A percentile compares a stretch with the other conserved stretches of the same genome.
phyloP scores from a whole-genome alignment of 1,284 basidiomycete genomes.

The Apiotrichum veenhuisii region DNA sequence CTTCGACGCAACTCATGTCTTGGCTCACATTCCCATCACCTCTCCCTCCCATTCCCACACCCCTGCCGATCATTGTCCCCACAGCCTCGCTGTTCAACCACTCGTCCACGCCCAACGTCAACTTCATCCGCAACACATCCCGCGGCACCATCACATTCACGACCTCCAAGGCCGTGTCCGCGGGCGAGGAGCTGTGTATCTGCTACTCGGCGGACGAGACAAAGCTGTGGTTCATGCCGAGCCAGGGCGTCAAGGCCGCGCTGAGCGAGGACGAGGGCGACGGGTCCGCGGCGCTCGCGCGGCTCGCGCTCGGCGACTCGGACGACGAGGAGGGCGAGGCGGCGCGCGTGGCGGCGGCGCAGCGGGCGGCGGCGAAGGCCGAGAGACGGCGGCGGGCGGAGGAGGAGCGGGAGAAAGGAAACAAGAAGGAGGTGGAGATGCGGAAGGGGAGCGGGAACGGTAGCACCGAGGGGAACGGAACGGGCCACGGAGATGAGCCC shows the following conservation, averaged over 20 bases:
- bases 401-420: background rate
- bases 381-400: background rate
- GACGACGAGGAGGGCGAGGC: slow-evolving; percentile 9
- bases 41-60: no score
- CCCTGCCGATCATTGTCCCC: no score
- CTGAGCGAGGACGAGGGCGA: slow-evolving; percentile 14
- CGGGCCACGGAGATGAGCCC: background rate
- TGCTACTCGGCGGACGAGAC: slow-evolving; percentile 47
- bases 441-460: background rate
- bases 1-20: no score
- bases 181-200: slow-evolving; percentile 45
- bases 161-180: slow-evolving; percentile 28
- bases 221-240: slow-evolving; percentile 47
- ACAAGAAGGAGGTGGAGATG: background rate
- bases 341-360: slow-evolving; percentile 3
- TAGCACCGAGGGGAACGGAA: background rate
- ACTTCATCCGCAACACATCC: slow-evolving; percentile 36
- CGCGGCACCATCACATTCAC: slow-evolving; percentile 36
- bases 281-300: slow-evolving; percentile 7
- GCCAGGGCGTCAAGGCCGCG: background rate
- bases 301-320: background rate
- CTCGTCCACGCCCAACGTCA: slow-evolving; percentile 48
- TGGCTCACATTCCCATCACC: no score
- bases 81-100: slow-evolving; percentile 51
- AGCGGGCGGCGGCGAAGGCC: slow-evolving; percentile 2